Base-by-base conservation (phyloP, 2,329 filamentous ascomycete genomes). In the Apiospora marii region DNA sequence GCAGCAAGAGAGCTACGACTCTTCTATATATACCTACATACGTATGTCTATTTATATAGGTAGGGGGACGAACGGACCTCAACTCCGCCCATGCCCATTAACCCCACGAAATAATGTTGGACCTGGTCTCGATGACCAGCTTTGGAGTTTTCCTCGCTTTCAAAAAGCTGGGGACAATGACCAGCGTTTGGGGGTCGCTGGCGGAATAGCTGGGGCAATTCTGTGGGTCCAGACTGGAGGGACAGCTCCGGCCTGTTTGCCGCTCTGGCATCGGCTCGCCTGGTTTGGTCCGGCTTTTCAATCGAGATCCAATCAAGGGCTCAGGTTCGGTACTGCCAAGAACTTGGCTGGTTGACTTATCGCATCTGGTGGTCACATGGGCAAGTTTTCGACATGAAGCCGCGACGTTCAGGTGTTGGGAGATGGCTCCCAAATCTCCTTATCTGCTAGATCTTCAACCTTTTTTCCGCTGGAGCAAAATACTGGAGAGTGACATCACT, bases 151-250 rank as follows among this genome's bases (percentile, higher is more conserved):
- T 61, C 16, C 16, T 61, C 51, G 24, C 51, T 49, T 22, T 49
- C 22, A 22, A 64, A n/a, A 64, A 64, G 58, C 58, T 64, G 58
- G 58, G 5, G 58, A 64, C 58, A 34, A 64, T 64, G 58, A 64
- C 58, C 58, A 64, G 58, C 34, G 34, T 64, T 41, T 34, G 58
- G 58, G 58, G 22, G 19, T 10, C 58, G 53, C n/a, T 64, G 34
- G 34, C 34, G n/a, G 58, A n/a, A 64, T 64, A 27, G 49, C 49
- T 51, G 49, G 49, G n/a, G 49, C 49, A 51, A 4, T 27, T n/a
- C 41, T 64, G 30, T 64, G 58, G 58, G 34, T 2, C 58, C 58
- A 41, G 22, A 2, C 10, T 64, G 58, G 58, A 41, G 34, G 10
- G 19, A 64, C 58, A 41, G 58, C 58, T 64, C 58, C 58, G 58